A percentile compares a stretch with the other conserved stretches of the same genome.
phyloP scores from a whole-genome alignment of 441 rosid genomes.

The Euphorbia schlechtendalii region DNA sequence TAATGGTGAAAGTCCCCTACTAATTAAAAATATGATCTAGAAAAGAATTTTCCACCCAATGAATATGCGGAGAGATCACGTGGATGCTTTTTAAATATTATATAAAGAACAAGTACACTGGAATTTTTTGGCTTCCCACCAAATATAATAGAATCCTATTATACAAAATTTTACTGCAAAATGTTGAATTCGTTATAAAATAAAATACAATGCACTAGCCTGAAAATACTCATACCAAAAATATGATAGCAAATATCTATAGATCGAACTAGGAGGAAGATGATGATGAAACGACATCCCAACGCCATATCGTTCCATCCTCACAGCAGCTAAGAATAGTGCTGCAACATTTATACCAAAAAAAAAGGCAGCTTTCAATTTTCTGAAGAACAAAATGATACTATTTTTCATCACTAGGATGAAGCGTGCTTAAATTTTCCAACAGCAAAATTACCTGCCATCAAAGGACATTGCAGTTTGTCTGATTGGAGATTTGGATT shows the following conservation, averaged over 20 bases:
- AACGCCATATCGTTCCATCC: conserved; percentile 95
- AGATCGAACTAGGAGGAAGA: conserved; percentile 20
- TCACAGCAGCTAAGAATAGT: conserved; percentile 90
- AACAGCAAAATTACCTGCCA: conserved; percentile 51
- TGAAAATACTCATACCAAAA: not conserved
- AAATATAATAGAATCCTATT: too few species aligned
- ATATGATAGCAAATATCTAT: not conserved
- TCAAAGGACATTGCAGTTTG: conserved; percentile 95
- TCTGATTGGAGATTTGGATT: conserved; percentile 75
- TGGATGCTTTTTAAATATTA: too few species aligned
- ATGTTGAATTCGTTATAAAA: not conserved
- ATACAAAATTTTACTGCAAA: conserved; percentile 5
- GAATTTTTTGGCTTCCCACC: too few species aligned
- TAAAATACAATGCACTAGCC: not conserved
- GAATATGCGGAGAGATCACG: too few species aligned
- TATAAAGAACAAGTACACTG: too few species aligned
- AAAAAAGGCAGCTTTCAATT: conserved; percentile 1
- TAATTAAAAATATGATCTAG: too few species aligned
- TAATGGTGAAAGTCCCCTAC: too few species aligned
- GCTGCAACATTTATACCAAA: conserved; percentile 43
- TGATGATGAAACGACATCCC: conserved; percentile 54
- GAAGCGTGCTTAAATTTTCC: not conserved
- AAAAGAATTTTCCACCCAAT: too few species aligned
- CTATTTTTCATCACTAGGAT: not conserved
- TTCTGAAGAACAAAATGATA: not conserved